Evolutionary conservation across 2,329 filamentous ascomycete genomes (phyloP), one percentile per base, ranked within the genome.

Genomic region (Aspergillus fischeri): DNA sequence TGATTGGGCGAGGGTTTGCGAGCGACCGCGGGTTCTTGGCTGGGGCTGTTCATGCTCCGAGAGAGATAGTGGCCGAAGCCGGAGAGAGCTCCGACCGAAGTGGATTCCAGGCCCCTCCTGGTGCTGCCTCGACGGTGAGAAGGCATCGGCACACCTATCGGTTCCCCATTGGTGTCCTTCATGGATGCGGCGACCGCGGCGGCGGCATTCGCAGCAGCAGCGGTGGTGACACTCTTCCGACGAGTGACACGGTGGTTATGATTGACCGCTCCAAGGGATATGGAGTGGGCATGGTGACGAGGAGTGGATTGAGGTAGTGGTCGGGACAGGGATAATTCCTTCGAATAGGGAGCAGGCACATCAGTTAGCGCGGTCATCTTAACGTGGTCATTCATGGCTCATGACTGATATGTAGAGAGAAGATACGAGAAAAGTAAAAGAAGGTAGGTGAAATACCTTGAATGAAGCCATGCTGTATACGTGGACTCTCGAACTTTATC

Each of bases 191-290:
- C 76, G 41, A 76, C 70, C 52, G 70, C 75, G 79, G 59, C 64
- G 17, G 89, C 87, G 49, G 89, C 85, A 75, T 89, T 92, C 73
- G 84, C 82, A 50, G 82, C 83, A 49, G 87, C 84, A 63, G 86
- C 88, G 60, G 90, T 91, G 71, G 85, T 86, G 72, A 96, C 92
- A 77, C 92, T 97, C 84, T 97, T 97, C 68, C 94, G 86, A 69
- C 93, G 90, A 67, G 90, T 92, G 65, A 97, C 86, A 66, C 94
- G 90, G 75, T 96, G 90, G 73, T 86, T 87, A 66, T 87, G 79
- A 78, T 92, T 93, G 70, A 92, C 84, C 57, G 89, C 86, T 65
- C 86, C 86, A 58, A 89, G 83, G 55, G 92, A 88, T 66, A 92
- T 81, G 57, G 91, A 93, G 75, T 94, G 89, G 51, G 90, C 90